Evolutionary conservation across 108 stramenopile species (phyloP).

Genomic region (Pseudonitzschia delicatissima): DNA sequence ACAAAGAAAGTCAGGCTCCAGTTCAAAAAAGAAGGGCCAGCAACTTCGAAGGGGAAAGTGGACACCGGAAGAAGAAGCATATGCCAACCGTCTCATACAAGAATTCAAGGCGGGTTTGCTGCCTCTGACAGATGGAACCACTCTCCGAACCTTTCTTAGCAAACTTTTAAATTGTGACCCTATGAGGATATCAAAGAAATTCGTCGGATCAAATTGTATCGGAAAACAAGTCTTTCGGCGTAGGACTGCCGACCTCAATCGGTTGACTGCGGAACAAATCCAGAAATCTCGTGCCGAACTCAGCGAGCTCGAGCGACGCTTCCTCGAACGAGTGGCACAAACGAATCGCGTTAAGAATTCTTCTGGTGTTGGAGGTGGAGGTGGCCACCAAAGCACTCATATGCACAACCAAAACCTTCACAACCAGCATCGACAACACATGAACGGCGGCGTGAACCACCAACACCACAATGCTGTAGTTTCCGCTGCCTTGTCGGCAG

Average conservation of each 20-base stretch:
- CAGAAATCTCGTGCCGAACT: slow-evolving; percentile 80
- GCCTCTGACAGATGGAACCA: slow-evolving; percentile 93
- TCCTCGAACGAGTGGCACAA: slow-evolving; percentile 92
- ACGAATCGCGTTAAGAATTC: slow-evolving; percentile 83
- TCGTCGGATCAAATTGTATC: slow-evolving; percentile 94
- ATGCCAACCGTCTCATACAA: slow-evolving; percentile 90
- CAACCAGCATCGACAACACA: background rate
- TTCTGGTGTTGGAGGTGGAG: background rate
- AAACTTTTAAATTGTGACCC: slow-evolving; percentile 96
- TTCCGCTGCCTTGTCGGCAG: background rate
- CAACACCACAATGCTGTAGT: background rate
- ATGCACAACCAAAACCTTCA: background rate
- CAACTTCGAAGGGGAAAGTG: slow-evolving; percentile 60
- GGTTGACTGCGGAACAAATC: slow-evolving; percentile 85
- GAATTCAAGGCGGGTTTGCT: slow-evolving; percentile 93
- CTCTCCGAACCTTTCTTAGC: slow-evolving; percentile 91
- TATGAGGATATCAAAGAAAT: slow-evolving; percentile 99
- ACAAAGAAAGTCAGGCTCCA: slow-evolving; percentile 5
- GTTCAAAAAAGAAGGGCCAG: slow-evolving; percentile 26
- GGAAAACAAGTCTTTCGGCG: slow-evolving; percentile 95
- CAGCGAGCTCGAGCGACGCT: slow-evolving; percentile 83
- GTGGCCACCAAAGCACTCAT: background rate
- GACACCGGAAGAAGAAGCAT: slow-evolving; percentile 96
- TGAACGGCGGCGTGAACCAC: background rate
- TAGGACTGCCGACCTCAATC: slow-evolving; percentile 82